Evolutionary conservation across 2,329 filamentous ascomycete species (phyloP).

Genomic region (Venturiaceae sp.): DNA sequence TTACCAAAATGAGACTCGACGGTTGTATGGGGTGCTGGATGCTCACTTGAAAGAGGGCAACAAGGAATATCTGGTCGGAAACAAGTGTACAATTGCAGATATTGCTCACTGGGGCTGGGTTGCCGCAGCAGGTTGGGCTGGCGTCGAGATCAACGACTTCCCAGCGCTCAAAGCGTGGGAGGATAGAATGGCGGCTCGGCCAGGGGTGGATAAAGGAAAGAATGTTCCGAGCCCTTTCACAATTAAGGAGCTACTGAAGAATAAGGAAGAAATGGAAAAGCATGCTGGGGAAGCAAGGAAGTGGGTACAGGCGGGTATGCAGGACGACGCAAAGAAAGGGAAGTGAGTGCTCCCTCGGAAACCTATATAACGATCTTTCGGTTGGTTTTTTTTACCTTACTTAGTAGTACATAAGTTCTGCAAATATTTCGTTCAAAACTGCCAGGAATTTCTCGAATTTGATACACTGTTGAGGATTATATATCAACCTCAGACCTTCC

Average conservation of each 20-base stretch:
- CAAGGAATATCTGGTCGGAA: slow-evolving; percentile 25
- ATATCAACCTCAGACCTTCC: no score
- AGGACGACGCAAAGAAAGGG: slow-evolving; percentile 45
- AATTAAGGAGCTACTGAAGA: slow-evolving; percentile 48
- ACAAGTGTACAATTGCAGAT: slow-evolving; percentile 33
- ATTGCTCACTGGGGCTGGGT: slow-evolving; percentile 72
- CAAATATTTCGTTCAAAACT: no score
- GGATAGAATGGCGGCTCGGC: slow-evolving; percentile 56
- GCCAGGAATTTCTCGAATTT: no score
- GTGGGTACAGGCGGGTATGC: slow-evolving; percentile 65
- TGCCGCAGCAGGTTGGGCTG: slow-evolving; percentile 46
- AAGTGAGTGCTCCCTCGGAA: not conserved
- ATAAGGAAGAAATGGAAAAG: slow-evolving; percentile 49
- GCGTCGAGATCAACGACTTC: slow-evolving; percentile 64
- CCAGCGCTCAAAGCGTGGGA: slow-evolving; percentile 71
- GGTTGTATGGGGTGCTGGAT: slow-evolving; percentile 38
- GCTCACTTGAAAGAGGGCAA: slow-evolving; percentile 21
- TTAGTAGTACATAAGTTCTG: no score
- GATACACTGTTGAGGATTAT: no score
- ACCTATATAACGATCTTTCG: no score
- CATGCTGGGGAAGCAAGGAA: slow-evolving; percentile 40
- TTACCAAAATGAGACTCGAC: slow-evolving; percentile 37
- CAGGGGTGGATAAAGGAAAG: slow-evolving; percentile 64
- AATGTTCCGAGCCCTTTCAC: slow-evolving; percentile 59
- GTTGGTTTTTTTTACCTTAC: no score